These are phyloP conservation scores for Vaccinium vitisidaea DNA, from an alignment of 148 eudicot genomes.

Conservation along the genomic window DNA sequence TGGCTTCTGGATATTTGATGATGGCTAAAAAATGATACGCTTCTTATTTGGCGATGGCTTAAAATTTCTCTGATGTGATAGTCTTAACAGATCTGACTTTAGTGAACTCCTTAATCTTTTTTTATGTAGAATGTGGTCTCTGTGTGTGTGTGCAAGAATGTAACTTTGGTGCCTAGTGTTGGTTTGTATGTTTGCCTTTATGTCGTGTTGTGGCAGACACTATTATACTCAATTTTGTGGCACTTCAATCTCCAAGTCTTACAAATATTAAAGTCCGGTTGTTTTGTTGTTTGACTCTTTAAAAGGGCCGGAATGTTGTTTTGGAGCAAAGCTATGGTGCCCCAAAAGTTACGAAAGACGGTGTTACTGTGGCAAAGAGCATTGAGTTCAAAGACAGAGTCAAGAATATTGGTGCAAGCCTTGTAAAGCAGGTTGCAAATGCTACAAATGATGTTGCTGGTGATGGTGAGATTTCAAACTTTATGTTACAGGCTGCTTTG, in stretches of 20 bases:
- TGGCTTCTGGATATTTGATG: background rate
- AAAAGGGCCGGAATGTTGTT: constrained; percentile 64
- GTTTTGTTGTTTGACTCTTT: constrained; percentile 4
- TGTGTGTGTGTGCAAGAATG: background rate
- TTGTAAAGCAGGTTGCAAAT: constrained; percentile 73
- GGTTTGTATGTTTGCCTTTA: background rate
- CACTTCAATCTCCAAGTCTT: background rate
- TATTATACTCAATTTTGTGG: background rate
- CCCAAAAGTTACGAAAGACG: constrained; percentile 78
- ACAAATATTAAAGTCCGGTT: background rate
- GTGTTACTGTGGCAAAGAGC: constrained; percentile 74
- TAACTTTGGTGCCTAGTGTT: background rate
- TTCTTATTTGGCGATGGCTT: background rate
- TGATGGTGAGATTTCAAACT: constrained; percentile 43
- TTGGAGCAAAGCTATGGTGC: constrained; percentile 70
- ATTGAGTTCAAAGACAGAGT: constrained; percentile 62
- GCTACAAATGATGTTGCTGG: constrained; percentile 82
- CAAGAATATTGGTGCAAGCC: constrained; percentile 64
- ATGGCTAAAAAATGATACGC: background rate
- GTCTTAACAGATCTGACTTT: background rate
- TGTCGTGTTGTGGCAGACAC: background rate
- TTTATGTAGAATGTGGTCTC: background rate
- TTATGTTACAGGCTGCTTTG: background rate
- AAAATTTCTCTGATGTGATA: background rate
- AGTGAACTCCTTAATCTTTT: background rate